Percentiles rank a stretch among this genome's conserved stretches.
phyloP scores from a whole-genome alignment of 345 rosid species.

The Geranium brycei region DNA sequence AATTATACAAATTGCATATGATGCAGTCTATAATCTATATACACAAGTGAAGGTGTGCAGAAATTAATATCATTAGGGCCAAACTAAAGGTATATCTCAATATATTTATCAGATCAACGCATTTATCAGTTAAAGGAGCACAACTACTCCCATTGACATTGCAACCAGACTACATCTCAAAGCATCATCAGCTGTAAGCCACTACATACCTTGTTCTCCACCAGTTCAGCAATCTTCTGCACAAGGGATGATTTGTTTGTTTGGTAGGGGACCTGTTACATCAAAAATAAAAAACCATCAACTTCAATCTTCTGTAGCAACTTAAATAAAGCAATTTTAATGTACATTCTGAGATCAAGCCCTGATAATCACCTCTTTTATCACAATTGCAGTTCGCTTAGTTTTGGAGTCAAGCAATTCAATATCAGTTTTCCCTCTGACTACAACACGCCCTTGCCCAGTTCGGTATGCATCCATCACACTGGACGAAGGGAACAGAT shows the following conservation, averaged over 20 bases:
- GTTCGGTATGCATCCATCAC: constrained; percentile 89
- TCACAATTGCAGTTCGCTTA: constrained; percentile 63
- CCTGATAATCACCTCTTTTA: constrained; percentile 56
- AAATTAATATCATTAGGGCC: neutral
- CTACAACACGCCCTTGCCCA: constrained; percentile 70
- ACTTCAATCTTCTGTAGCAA: neutral
- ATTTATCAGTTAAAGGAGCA: neutral
- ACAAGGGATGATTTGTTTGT: constrained; percentile 83
- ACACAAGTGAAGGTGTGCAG: too few species aligned
- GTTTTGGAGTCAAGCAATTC: constrained; percentile 71
- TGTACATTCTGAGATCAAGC: neutral
- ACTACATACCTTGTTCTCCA: constrained; percentile 63
- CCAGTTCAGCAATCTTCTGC: constrained; percentile 96
- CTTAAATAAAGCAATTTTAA: too few species aligned
- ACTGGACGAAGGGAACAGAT: constrained; percentile 28
- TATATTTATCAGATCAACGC: too few species aligned
- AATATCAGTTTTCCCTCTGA: constrained; percentile 77
- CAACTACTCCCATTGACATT: neutral
- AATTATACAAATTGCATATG: constrained; percentile 1
- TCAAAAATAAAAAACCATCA: neutral
- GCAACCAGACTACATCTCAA: neutral
- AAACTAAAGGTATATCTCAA: neutral
- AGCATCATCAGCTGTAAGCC: neutral
- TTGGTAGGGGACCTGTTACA: constrained; percentile 74
- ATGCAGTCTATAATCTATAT: neutral